Conservation (phyloP, 192 early-diverging fungal genomes). For the Hyaloraphidium curvatum region DNA sequence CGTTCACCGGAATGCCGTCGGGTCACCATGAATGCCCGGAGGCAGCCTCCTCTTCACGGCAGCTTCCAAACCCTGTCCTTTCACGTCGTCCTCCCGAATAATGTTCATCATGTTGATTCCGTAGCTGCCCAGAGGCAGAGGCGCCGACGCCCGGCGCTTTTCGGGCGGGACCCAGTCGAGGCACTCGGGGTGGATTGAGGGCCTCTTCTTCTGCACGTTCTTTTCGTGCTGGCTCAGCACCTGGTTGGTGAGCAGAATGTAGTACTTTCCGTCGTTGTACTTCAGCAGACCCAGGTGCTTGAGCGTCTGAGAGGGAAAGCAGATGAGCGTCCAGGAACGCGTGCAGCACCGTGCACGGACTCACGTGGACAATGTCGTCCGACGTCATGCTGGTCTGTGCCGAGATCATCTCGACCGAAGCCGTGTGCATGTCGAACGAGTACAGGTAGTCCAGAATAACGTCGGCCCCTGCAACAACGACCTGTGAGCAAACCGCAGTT, state of each 20-base stretch:
- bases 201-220: conserved; percentile 48
- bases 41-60: too few relatives aligned
- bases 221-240: conserved; percentile 65
- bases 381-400: conserved; percentile 65
- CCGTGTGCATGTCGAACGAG: conserved; percentile 46
- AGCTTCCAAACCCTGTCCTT: too few relatives aligned
- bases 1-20: too few relatives aligned
- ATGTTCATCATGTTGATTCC: too few relatives aligned
- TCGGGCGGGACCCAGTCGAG: conserved; percentile 57
- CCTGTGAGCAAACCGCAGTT: too few relatives aligned
- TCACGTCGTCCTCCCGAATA: too few relatives aligned
- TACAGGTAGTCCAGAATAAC: conserved; percentile 59
- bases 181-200: conserved; percentile 59
- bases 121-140: too few relatives aligned
- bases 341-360: too few relatives aligned
- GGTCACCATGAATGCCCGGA: too few relatives aligned
- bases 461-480: too few relatives aligned
- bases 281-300: conserved; percentile 74
- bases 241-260: conserved; percentile 71
- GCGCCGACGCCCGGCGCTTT: too few relatives aligned
- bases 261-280: conserved; percentile 77
- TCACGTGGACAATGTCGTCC: conserved; percentile 67
- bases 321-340: too few relatives aligned
- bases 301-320: conserved; percentile 79
- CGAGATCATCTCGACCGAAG: conserved; percentile 78